phyloP scores from a whole-genome alignment of 2,329 filamentous ascomycete species.

The Fusarium redolens region DNA sequence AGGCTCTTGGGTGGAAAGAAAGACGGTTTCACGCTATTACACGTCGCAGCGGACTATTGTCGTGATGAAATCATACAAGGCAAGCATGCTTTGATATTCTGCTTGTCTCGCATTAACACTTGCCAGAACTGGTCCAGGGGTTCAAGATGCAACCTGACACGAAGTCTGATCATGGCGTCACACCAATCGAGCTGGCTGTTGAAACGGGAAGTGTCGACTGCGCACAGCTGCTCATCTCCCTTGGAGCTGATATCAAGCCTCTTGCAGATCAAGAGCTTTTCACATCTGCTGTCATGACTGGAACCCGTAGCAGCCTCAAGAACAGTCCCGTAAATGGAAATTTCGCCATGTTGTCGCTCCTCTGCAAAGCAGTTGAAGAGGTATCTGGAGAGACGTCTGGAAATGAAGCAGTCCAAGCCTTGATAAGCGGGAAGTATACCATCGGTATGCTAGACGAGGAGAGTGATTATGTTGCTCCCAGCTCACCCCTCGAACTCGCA shows the following conservation, averaged over 20 bases:
- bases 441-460: background rate
- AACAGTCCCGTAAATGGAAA: background rate
- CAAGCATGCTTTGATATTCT: too few relatives aligned
- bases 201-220: background rate
- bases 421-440: background rate
- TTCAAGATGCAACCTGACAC: background rate
- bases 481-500: background rate
- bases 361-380: background rate
- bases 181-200: background rate
- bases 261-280: background rate
- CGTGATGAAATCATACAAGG: background rate
- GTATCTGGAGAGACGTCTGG: background rate
- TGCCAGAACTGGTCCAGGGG: background rate
- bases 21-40: background rate
- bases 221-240: background rate
- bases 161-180: background rate
- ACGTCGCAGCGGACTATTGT: background rate
- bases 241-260: background rate
- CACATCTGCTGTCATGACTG: background rate
- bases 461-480: background rate
- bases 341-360: background rate
- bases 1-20: background rate
- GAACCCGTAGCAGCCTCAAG: background rate
- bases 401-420: background rate
- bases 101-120: too few relatives aligned